Evolutionary conservation across 306 rosid genomes (phyloP).

Genomic region (Cotoneaster glaucophyllus): DNA sequence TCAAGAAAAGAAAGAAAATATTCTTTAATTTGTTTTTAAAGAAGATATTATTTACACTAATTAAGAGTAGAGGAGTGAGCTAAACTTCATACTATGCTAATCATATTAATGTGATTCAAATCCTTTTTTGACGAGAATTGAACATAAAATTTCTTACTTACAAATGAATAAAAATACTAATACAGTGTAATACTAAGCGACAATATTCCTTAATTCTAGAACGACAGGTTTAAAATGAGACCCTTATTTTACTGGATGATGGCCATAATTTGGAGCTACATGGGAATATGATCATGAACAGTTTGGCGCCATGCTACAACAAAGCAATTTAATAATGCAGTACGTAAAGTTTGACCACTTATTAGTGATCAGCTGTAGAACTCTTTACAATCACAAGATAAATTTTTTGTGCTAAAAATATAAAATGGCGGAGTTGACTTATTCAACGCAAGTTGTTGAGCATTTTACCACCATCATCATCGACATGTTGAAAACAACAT

Average conservation of each 20-base stretch:
- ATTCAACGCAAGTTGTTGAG: neutral
- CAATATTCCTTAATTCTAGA: too few relatives aligned
- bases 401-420: neutral
- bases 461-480: neutral
- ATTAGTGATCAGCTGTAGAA: too few relatives aligned
- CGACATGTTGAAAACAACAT: neutral
- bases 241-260: too few relatives aligned
- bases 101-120: too few relatives aligned
- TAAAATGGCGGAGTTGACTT: neutral
- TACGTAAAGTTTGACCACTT: neutral
- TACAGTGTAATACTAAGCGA: rapidly evolving
- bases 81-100: too few relatives aligned
- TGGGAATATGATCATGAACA: too few relatives aligned
- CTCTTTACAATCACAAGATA: too few relatives aligned
- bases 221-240: too few relatives aligned
- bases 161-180: rapidly evolving
- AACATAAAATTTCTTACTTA: rapidly evolving
- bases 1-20: too few relatives aligned
- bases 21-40: too few relatives aligned
- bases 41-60: too few relatives aligned
- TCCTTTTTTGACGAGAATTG: rapidly evolving
- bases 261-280: too few relatives aligned
- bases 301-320: neutral
- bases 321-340: neutral
- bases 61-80: rapidly evolving